Evolutionary conservation across 208 protist species (phyloP).

Genomic region (Trypanosoma scelopori): DNA sequence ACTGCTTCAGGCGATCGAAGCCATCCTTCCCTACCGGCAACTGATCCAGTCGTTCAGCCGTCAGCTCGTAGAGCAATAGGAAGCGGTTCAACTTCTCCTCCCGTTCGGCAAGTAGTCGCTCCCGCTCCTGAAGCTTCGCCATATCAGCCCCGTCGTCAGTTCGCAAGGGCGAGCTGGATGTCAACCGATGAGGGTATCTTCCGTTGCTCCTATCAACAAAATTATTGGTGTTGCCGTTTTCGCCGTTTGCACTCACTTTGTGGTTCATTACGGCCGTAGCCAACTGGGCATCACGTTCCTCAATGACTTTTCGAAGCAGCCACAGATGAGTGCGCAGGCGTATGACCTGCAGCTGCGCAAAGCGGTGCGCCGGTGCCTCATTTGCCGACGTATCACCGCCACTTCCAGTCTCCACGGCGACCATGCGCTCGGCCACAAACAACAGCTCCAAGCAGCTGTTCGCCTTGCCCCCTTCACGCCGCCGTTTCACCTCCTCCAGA

Average conservation of each 20-base stretch:
- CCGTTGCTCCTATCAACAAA: neutral
- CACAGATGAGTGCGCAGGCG: conserved; percentile 62
- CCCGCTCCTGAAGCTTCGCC: conserved; percentile 33
- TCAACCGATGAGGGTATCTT: neutral
- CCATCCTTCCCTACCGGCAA: conserved; percentile 32
- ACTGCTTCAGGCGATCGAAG: conserved; percentile 19
- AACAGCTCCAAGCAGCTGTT: conserved; percentile 29
- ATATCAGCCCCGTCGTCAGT: neutral
- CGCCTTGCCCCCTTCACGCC: neutral
- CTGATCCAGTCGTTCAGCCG: conserved; percentile 65
- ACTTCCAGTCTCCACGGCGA: conserved; percentile 7
- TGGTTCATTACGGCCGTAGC: neutral
- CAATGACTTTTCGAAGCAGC: conserved; percentile 49
- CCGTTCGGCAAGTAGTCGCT: conserved; percentile 43
- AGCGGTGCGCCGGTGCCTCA: conserved; percentile 26
- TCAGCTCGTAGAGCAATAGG: conserved; percentile 81
- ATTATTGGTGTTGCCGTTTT: neutral
- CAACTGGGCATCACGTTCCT: conserved; percentile 37
- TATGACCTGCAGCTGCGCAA: conserved; percentile 76
- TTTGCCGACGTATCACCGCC: neutral
- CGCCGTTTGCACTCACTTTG: neutral
- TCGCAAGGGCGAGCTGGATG: neutral
- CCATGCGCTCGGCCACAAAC: conserved; percentile 39
- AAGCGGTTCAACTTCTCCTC: conserved; percentile 74
- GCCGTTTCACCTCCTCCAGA: conserved; percentile 35